These are phyloP conservation scores for Hemileccinum rubropunctum DNA, from an alignment of 768 basidiomycete species.

Conservation along the genomic window DNA sequence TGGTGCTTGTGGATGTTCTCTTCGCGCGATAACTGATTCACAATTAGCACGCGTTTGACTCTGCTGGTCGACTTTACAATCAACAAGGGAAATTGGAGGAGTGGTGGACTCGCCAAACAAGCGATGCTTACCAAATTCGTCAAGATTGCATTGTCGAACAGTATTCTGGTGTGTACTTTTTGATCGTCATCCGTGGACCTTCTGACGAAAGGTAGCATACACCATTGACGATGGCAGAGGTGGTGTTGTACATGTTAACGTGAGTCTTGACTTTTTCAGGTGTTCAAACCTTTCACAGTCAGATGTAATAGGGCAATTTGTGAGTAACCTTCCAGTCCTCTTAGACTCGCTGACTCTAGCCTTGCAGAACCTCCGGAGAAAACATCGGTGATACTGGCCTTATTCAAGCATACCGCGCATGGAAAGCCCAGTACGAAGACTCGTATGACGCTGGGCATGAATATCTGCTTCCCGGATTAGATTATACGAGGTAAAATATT, in stretches of 20 bases:
- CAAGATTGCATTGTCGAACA: slow-evolving; percentile 91
- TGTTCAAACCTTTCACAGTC: neutral
- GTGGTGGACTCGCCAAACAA: slow-evolving; percentile 93
- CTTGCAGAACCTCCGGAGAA: slow-evolving; percentile 78
- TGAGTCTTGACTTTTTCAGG: slow-evolving; percentile 31
- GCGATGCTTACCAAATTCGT: slow-evolving; percentile 74
- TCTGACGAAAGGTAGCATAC: slow-evolving; percentile 50
- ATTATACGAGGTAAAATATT: slow-evolving; percentile 58
- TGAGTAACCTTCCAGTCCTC: slow-evolving; percentile 32
- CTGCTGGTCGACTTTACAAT: slow-evolving; percentile 87
- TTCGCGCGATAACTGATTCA: neutral
- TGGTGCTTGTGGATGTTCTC: slow-evolving; percentile 16
- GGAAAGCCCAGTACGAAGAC: slow-evolving; percentile 74
- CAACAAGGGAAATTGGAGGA: slow-evolving; percentile 82
- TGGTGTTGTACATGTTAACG: slow-evolving; percentile 80
- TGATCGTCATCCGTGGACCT: neutral
- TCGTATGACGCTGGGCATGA: slow-evolving; percentile 60
- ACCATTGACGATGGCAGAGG: slow-evolving; percentile 85
- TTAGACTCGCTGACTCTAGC: slow-evolving; percentile 8
- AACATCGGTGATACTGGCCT: slow-evolving; percentile 87
- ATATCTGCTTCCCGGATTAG: slow-evolving; percentile 77
- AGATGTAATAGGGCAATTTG: slow-evolving; percentile 63
- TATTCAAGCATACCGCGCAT: slow-evolving; percentile 87
- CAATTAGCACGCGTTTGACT: slow-evolving; percentile 82
- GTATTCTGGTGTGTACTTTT: slow-evolving; percentile 65